Conservation (phyloP, 768 basidiomycete genomes). For the Pisolithus sp. region DNA sequence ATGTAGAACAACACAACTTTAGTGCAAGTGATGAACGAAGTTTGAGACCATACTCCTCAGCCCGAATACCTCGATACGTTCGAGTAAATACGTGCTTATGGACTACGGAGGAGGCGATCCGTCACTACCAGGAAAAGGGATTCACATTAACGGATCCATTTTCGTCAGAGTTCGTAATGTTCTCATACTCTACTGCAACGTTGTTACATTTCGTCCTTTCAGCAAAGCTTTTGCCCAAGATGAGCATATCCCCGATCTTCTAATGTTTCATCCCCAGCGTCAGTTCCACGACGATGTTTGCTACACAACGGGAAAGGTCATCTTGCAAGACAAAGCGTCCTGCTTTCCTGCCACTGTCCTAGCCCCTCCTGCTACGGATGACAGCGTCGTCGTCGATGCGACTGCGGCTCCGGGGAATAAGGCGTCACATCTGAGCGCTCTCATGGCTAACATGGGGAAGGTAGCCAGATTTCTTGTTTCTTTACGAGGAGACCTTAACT, state of each 20-base stretch:
- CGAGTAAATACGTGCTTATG: constrained; percentile 74
- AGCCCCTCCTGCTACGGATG: constrained; percentile 51
- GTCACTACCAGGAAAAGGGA: constrained; percentile 49
- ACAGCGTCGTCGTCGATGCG: constrained; percentile 75
- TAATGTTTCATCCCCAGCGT: constrained; percentile 64
- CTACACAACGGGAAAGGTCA: constrained; percentile 75
- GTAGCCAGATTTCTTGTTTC: constrained; percentile 33
- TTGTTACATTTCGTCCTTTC: constrained; percentile 4
- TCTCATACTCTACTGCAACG: neutral
- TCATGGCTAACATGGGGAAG: constrained; percentile 79
- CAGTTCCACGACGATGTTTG: constrained; percentile 65
- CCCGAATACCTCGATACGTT: constrained; percentile 74
- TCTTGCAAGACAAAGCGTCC: constrained; percentile 96
- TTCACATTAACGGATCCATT: constrained; percentile 49
- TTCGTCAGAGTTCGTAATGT: constrained; percentile 38
- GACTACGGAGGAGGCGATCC: constrained; percentile 58
- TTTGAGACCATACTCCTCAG: constrained; percentile 29
- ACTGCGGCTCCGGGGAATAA: constrained; percentile 98
- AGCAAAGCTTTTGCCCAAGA: constrained; percentile 69
- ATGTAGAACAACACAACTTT: constrained; percentile 10
- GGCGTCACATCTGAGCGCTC: constrained; percentile 86
- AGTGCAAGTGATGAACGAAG: neutral
- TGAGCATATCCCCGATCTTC: constrained; percentile 73
- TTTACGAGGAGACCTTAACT: neutral
- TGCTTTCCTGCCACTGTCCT: constrained; percentile 92